Base-by-base conservation (phyloP, 2,329 filamentous ascomycete species). In the Westerdykella aurantiaca region DNA sequence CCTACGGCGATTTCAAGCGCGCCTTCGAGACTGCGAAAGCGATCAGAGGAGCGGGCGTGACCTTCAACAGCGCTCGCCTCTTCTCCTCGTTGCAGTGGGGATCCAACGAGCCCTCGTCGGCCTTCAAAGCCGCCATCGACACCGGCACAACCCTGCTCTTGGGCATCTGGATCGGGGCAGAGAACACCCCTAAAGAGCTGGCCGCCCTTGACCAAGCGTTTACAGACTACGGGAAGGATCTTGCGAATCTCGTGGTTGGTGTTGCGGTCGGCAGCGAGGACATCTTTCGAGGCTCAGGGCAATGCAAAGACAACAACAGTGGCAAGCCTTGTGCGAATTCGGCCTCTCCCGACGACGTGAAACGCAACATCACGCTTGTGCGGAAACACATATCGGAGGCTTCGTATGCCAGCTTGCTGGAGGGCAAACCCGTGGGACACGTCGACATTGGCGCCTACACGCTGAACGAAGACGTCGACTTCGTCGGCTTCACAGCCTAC, bases 1-100 rank as follows among this genome's bases (percentile, higher is more conserved):
- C 31, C 34, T 53, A 55, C 25, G 47, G 39, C 10, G 57, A 63
- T 34, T 63, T 60, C 39, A 38, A 46, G 14, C 43, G 52, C 9
- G 44, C 45, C 21, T 64, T 63, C 42, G 48, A 50, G 21, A 38
- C 55, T 2, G 58, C 58, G 1, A 47, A 53, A 12, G 57, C 46
- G 14, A 51, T 63, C 12, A 21, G 34, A 13, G 47, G 46, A 17
- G 53, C 51, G 6, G 37, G 81, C 25, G 69, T 73, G 6, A 78
- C 77, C 38, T 88, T 85, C 71, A 82, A 73, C 57, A 82, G 78
- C 48, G 83, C 81, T 21, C 80, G 84, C 44, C 72, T 88, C 18
- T 88, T 83, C 68, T 87, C 83, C 69, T 84, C 45, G 80, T 86
- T 76, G 13, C 46, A 51, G 21, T 39, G 45, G 2, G 43, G 47